phyloP scores from a whole-genome alignment of 441 rosid species.

The Arabidopsis lyrata region DNA sequence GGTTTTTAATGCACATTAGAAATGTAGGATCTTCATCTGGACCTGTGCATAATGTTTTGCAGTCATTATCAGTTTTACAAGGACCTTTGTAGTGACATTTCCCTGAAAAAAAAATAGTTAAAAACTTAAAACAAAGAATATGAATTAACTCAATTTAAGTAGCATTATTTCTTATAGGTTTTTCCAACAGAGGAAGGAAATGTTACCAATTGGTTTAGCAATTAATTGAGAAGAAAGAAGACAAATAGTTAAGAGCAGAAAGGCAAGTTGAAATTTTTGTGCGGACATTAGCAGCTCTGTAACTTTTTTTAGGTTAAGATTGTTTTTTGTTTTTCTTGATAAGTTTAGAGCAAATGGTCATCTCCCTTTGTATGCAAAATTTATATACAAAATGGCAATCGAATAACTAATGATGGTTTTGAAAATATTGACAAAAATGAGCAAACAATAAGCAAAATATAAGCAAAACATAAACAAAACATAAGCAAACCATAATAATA shows the following conservation, averaged over 20 bases:
- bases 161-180: neutral
- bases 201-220: neutral
- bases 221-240: neutral
- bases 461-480: no score
- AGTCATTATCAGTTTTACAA: neutral
- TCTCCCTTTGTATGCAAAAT: neutral
- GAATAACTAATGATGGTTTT: no score
- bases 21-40: neutral
- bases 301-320: neutral
- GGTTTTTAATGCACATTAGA: neutral
- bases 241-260: neutral
- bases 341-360: neutral
- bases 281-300: neutral
- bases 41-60: neutral
- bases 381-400: no score
- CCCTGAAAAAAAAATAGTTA: neutral
- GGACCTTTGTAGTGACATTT: neutral
- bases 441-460: no score
- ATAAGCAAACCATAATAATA: no score
- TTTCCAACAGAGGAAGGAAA: neutral
- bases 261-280: neutral
- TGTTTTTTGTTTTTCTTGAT: neutral
- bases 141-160: neutral
- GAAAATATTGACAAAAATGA: no score
- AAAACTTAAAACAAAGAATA: neutral